Evolutionary conservation across 345 rosid species (phyloP), one percentile per base, ranked within the genome.

Genomic region (Capsella bursapastoris): DNA sequence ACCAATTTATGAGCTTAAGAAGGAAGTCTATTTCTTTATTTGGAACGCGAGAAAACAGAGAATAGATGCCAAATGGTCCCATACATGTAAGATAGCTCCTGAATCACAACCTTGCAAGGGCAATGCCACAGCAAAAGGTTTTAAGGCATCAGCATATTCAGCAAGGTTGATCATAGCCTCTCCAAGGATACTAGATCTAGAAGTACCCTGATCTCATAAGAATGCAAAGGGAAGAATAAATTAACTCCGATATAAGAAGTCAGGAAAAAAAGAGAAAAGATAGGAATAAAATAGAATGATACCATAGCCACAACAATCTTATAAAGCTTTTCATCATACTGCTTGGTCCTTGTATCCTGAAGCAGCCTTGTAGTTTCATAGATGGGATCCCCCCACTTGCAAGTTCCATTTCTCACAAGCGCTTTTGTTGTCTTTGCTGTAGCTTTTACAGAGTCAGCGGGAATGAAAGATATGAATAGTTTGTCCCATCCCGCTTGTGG

Each of bases 381-480:
- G 76, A 95, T 92, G 3, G 99, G 99, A 90, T 95, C 99, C 18
- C 83, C 96, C 99, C 99, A 95, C 80, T 95, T 95, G 85, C 99
- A 95, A 43, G 87, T 83, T 77, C 97, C 97, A 57, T 91, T 95
- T 80, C 99, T 90, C 68, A 92, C 99, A 86, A 83, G 90, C 57
- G 97, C 96, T 83, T 95, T 95, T 16, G 92, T 86, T 40, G 99
- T 92, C 86, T 95, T 95, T 29, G 91, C 88, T 9, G 96, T 90
- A 62, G 93, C 89, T 86, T 95, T 95, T 60, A 89, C 92, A 41
- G 99, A 85, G 82, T 92, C 99, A 81, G 90, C 85, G 48, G 99
- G 93, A 72, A 92, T 86, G 80, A 90, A 86, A 43, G 99, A 88
- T 83, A 92, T 84, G 78, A 89, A 87, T 37, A 95, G 89, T 69